Evolutionary conservation across 352 stramenopile genomes (phyloP), one percentile per base, ranked within the genome.

Genomic region (Globisporangium mamillatum): DNA sequence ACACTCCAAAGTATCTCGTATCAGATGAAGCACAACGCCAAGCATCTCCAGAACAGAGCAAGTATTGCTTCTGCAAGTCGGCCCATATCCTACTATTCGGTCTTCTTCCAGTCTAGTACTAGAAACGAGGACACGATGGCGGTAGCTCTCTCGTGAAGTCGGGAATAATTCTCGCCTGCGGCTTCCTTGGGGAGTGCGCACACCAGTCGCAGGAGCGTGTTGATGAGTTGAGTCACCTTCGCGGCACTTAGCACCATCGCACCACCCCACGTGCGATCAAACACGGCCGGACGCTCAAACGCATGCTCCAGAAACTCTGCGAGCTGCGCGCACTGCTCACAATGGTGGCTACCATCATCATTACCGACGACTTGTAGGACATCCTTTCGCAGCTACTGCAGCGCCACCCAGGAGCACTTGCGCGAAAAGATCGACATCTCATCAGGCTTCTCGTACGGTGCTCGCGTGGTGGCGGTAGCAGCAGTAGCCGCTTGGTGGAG

Each of bases 271-370:
- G 59, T 24, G 59, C 59, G 59, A 4, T n/a, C 41, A 22, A 64
- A 64, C 34, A 64, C 14, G 0, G 59, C 38, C 6, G 59, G 59
- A 36, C 59, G n/a, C 59, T 64, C 38, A 3, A 64, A 64, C 27
- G 59, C 59, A 64, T 64, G 38, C 38, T 56, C 59, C 20, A 64
- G 22, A 16, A 24, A 64, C 38, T 55, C 58, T 29, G 12, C 36
- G 6, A 64, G 7, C 24, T 64, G 18, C 22, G 20, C 20, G 24
- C 58, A 55, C 36, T 54, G 24, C 2, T 54, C 12, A 12, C 58
- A 64, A n/a, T 61, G 12, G 38, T 22, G 36, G 58, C 20, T 22
- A 24, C 52, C 10, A 4, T 14, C 38, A 34, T 12, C 58, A 32
- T 22, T 22, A 3, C 34, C 58, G 14, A 32, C 38, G 38, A 22